Base-by-base conservation (phyloP, 2,329 filamentous ascomycete species). In the Phyllosticta ampelicida region DNA sequence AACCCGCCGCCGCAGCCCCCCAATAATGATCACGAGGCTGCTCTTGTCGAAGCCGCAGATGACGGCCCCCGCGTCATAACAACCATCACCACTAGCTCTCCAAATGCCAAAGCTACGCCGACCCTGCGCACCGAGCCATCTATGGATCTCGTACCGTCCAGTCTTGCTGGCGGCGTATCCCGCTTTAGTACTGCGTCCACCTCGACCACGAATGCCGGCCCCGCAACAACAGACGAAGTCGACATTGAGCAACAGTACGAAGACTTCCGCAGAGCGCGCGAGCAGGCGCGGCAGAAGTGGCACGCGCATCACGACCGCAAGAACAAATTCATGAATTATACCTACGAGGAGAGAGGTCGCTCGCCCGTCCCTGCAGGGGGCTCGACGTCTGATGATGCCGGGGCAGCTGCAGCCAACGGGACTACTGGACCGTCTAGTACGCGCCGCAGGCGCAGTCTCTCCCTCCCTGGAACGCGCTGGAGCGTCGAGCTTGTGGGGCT, bases 401-500 rank as follows among this genome's bases (percentile, higher is more conserved):
- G 36, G 16, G 13, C 36, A 4, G 13, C 11, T 23, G 16, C 26
- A 51, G 50, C 26, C 50, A 51, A 51, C 9, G 50, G 16, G 23
- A 26, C 23, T 20, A 9, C n/a, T 13, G n/a, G 10, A 8, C 26
- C 50, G 20, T 13, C 10, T 13, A 13, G 20, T 51, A n/a, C 21
- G 11, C 26, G 21, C 36, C 36, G 36, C 67, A 69, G 44, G 62
- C 67, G 2, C 65, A 67, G 6, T 66, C 67, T 0, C n/a, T 63
- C 19, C 61, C 62, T 16, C 18, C 63, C 59, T 53, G 62, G 60
- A 6, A 62, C 55, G 20, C 68, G 8, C 60, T 67, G 9, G 71
- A 68, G 77, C 23, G 70, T 82, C 21, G 77, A 79, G 60, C 77
- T 81, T 56, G 74, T 80, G 49, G 76, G 77, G 9, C 64, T 81